Evolutionary conservation across 2,329 filamentous ascomycete genomes (phyloP).

Genomic region (Pseudohalonectria lignicola): DNA sequence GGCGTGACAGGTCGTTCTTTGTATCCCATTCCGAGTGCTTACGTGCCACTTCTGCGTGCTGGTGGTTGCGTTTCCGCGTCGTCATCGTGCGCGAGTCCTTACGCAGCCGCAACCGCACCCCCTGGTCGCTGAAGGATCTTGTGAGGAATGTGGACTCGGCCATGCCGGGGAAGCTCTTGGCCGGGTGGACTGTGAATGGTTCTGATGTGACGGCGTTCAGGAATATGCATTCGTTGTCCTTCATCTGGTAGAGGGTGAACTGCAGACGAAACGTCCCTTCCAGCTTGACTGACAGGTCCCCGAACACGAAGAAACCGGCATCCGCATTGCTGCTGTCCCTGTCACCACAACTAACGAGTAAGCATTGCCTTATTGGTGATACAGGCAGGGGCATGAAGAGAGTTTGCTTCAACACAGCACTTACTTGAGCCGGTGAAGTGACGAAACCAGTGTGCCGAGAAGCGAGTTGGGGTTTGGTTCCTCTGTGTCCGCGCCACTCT

Average conservation of each 20-base stretch:
- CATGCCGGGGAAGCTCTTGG: conserved; percentile 70
- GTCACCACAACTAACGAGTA: too few species aligned
- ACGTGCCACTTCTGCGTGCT: conserved; percentile 13
- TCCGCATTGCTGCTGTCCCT: conserved; percentile 71
- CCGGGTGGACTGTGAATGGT: conserved; percentile 52
- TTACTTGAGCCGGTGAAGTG: conserved; percentile 67
- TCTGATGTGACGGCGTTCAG: conserved; percentile 42
- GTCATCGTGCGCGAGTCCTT: conserved; percentile 63
- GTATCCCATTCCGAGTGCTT: conserved; percentile 7
- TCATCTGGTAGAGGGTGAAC: conserved; percentile 70
- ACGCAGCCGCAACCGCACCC: conserved; percentile 68
- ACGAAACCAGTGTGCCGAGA: conserved; percentile 67
- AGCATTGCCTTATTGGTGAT: too few species aligned
- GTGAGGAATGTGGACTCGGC: conserved; percentile 73
- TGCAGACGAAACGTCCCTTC: conserved; percentile 63
- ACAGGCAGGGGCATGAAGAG: too few species aligned
- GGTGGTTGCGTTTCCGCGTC: conserved; percentile 32
- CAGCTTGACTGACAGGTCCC: conserved; percentile 69
- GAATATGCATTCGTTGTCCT: conserved; percentile 20
- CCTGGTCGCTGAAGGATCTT: conserved; percentile 75
- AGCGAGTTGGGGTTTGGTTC: conserved; percentile 39
- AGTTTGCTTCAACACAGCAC: too few species aligned
- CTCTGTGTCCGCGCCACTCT: conserved; percentile 25
- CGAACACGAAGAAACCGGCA: conserved; percentile 84
- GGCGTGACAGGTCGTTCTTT: conserved; percentile 1